Base-by-base conservation (phyloP, 164 flowering plant species). In the Pachysandra terminalis region DNA sequence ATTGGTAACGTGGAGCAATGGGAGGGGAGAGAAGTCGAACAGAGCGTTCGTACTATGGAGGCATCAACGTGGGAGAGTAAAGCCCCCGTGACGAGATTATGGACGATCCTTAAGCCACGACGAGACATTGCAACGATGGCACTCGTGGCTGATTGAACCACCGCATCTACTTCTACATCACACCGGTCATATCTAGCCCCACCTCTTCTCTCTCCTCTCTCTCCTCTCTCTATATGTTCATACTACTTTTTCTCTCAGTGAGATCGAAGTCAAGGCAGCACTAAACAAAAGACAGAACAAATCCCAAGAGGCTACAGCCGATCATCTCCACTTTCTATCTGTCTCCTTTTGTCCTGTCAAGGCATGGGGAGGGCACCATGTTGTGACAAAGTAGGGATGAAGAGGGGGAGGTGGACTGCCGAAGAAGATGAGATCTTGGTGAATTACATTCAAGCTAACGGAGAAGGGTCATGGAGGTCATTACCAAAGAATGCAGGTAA, bases 361-460 rank as follows among this genome's bases (percentile, higher is more conserved):
- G 24, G 61, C 28, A 92, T 93, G 98, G 96, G 96, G 19, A 81
- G 98, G 68, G 89, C 96, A n/a, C 96, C 98, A 37, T 93, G 98
- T 70, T 90, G 98, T 75, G 91, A 88, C 72, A 93, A 90, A 65
- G 87, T 89, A 48, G 98, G 98, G 19, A 24, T 90, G 80, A 90
- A 87, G 78, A 86, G 63, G 62, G 98, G 98, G 73, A 80, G 94
- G 70, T 93, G 98, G 98, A 88, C 96, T 19, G 75, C 85, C 1
- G 98, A 90, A 70, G 98, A 93, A 71, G 98, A 93, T 67, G 83
- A 81, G 72, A 75, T 74, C 28, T 73, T 93, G 75, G 73, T 59
- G 40, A 83, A 82, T 16, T 90, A 90, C 74, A 93, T 93, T 80
- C 79, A 74, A 56, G 78, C 81, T 19, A 75, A 90, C 71, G 98